Evolutionary conservation across 805 yeast species (phyloP), one percentile per base, ranked within the genome.

Genomic region (Hanseniaspora lindneri): DNA sequence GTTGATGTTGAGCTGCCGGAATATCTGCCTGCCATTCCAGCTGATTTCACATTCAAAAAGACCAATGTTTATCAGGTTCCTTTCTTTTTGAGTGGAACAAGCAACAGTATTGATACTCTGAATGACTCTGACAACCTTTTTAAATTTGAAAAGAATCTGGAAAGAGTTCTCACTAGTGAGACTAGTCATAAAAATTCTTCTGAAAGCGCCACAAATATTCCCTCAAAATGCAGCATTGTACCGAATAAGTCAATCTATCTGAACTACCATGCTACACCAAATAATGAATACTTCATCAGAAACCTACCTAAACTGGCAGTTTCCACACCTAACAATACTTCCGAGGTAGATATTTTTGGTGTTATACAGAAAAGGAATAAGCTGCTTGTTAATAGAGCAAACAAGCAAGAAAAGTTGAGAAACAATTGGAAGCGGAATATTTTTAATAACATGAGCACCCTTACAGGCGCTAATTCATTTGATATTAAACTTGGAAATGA

Each of bases 241-340:
- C 24, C 49, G 3, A 44, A 44, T 33, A 44, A 44, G 19, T 40
- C 49, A 8, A 37, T 32, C 1, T 44, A 44, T 19, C 8, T 37
- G 8, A 44, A 16, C 17, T 36, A 44, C 28, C 49, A 44, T 14
- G 20, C 19, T n/a, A 44, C 49, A 3, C 32, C 32, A 9, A 44
- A 44, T 20, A 44, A 44, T 17, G 49, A 44, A 14, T 44, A 44
- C 24, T 44, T 44, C 27, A 36, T 44, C 6, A 36, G 34, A 8
- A 44, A 44, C 14, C n/a, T 44, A 24, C 42, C 49, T 21, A 14
- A 32, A 0, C 16, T 44, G 11, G n/a, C 3, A n/a, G 42, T 37
- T 2, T 30, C 4, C 14, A n/a, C n/a, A 11, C 17, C 23, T 11
- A 3, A 21, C 2, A 25, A 30, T 5, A 21, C 37, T 14, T 29